phyloP scores from a whole-genome alignment of 2,329 filamentous ascomycete genomes.

The Phaeoacremonium minimum region DNA sequence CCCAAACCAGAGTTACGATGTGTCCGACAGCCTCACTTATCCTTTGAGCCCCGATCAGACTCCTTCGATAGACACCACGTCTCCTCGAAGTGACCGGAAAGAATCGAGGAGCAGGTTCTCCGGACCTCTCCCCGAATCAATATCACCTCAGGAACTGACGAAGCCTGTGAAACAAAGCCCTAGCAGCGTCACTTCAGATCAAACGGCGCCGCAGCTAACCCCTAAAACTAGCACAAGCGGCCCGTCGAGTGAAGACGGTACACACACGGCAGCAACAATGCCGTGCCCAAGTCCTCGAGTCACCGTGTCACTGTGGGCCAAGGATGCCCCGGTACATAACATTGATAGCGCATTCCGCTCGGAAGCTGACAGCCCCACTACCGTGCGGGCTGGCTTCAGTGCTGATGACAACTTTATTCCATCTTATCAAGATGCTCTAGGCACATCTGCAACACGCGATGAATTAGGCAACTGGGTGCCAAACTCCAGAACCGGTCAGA shows the following conservation, averaged over 20 bases:
- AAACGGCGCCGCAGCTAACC: constrained; percentile 36
- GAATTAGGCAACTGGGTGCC: constrained; percentile 35
- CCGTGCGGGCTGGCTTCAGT: constrained; percentile 24
- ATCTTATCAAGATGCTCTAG: constrained; percentile 6
- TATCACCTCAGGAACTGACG: constrained; percentile 37
- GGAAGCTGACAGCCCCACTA: constrained; percentile 26
- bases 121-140: constrained; percentile 23
- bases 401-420: constrained; percentile 25
- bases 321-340: constrained; percentile 32
- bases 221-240: constrained; percentile 45
- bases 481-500: constrained; percentile 31
- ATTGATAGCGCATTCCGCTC: constrained; percentile 31
- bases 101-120: constrained; percentile 15
- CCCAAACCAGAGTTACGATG: constrained; percentile 7
- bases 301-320: constrained; percentile 52
- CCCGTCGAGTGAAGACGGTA: constrained; percentile 45
- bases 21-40: constrained; percentile 22
- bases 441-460: constrained; percentile 28
- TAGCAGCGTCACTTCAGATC: constrained; percentile 22
- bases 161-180: constrained; percentile 29
- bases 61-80: constrained; percentile 40
- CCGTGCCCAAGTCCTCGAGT: constrained; percentile 47
- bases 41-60: constrained; percentile 50
- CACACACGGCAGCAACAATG: constrained; percentile 35
- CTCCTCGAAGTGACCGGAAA: constrained; percentile 30